Evolutionary conservation across 768 basidiomycete species (phyloP).

Genomic region (Sarcomyxa edulis): DNA sequence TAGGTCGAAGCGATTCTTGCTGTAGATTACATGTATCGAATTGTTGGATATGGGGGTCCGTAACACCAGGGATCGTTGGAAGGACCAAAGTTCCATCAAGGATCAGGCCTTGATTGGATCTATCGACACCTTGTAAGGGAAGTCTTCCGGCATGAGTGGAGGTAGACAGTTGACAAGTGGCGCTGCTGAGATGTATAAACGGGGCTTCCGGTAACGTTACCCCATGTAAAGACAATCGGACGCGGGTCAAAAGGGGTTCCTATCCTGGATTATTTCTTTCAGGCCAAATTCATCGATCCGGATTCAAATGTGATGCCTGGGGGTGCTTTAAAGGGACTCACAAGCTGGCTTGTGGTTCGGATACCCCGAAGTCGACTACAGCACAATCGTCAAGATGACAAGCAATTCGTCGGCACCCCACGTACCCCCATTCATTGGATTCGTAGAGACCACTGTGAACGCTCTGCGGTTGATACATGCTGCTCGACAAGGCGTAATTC

Average conservation of each 20-base stretch:
- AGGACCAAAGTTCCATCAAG: too few species aligned
- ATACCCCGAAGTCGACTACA: conserved; percentile 30
- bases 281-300: conserved; percentile 6
- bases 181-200: conserved; percentile 6
- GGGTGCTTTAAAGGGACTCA: too few species aligned
- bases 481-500: conserved; percentile 72
- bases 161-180: too few species aligned
- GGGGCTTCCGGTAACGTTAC: conserved; percentile 9
- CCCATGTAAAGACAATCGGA: conserved; percentile 9
- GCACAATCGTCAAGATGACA: too few species aligned
- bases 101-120: too few species aligned
- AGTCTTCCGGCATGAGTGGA: too few species aligned
- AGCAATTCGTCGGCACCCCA: conserved; percentile 41
- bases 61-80: too few species aligned
- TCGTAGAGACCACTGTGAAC: conserved; percentile 77
- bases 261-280: conserved; percentile 1
- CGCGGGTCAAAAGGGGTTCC: conserved; percentile 1
- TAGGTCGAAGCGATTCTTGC: background rate
- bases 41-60: too few species aligned
- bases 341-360: conserved; percentile 23
- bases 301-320: background rate
- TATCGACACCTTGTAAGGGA: too few species aligned
- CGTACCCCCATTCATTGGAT: conserved; percentile 68
- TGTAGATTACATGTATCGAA: conserved; percentile 2
- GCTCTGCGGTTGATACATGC: conserved; percentile 82